Conservation (phyloP, 2,329 filamentous ascomycete genomes). For the Penicillium concentricum region DNA sequence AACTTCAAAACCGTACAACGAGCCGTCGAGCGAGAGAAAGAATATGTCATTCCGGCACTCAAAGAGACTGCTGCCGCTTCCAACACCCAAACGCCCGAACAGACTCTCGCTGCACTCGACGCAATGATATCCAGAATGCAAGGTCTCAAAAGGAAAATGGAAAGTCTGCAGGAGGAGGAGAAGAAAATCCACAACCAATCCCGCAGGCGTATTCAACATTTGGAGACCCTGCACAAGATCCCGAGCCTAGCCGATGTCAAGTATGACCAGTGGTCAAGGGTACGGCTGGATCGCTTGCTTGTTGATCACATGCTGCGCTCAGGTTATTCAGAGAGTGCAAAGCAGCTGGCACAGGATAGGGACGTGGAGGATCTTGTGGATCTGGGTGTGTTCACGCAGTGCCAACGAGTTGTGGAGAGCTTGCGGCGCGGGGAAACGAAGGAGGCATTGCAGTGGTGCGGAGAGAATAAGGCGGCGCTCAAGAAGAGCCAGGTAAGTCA, state of each 20-base stretch:
- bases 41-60: slow-evolving; percentile 49
- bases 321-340: slow-evolving; percentile 77
- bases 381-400: slow-evolving; percentile 80
- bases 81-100: slow-evolving; percentile 61
- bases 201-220: slow-evolving; percentile 72
- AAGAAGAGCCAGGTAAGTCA: slow-evolving; percentile 74
- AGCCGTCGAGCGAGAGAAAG: slow-evolving; percentile 49
- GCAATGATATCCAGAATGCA: slow-evolving; percentile 82
- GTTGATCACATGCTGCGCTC: slow-evolving; percentile 89
- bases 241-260: slow-evolving; percentile 83
- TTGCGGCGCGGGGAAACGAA: slow-evolving; percentile 68
- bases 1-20: slow-evolving; percentile 78
- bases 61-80: slow-evolving; percentile 59
- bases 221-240: slow-evolving; percentile 77
- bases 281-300: slow-evolving; percentile 76
- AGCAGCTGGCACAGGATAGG: slow-evolving; percentile 70
- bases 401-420: slow-evolving; percentile 73
- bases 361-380: slow-evolving; percentile 80
- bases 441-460: slow-evolving; percentile 86
- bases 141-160: slow-evolving; percentile 83
- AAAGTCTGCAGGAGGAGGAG: slow-evolving; percentile 75
- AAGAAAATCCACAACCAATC: slow-evolving; percentile 71
- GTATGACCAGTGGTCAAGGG: slow-evolving; percentile 87
- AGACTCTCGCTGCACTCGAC: slow-evolving; percentile 79
- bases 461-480: slow-evolving; percentile 87